Conservation (phyloP, 1,284 basidiomycete species). For the Peniophora sp. region DNA sequence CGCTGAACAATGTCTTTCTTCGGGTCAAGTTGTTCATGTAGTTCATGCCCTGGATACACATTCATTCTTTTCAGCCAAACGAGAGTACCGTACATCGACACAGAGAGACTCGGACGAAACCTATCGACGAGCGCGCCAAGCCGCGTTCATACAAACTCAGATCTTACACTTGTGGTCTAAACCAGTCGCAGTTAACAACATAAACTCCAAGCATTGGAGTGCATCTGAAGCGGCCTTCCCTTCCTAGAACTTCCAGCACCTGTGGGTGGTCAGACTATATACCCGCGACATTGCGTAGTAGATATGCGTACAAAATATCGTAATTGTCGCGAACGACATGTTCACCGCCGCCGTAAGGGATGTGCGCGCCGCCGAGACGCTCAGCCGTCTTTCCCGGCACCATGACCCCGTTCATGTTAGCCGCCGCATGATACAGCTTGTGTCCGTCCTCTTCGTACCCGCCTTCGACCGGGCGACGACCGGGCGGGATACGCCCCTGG, state of each 20-base stretch:
- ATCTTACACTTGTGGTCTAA: no score
- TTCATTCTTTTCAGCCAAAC: no score
- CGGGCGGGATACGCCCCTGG: conserved; percentile 47
- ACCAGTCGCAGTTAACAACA: no score
- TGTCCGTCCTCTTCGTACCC: conserved; percentile 32
- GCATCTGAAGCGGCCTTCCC: no score
- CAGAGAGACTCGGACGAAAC: no score
- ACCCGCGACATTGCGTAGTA: background rate
- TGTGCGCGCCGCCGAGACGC: conserved; percentile 48
- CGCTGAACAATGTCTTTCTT: no score
- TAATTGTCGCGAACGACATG: conserved; percentile 39
- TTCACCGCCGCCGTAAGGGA: conserved; percentile 34
- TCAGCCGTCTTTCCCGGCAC: conserved; percentile 69
- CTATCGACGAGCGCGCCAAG: no score
- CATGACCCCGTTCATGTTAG: conserved; percentile 33
- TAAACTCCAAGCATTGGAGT: no score
- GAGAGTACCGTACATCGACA: no score
- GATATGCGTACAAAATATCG: conserved; percentile 44
- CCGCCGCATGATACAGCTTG: conserved; percentile 30
- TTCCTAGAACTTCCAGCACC: conserved; percentile 20
- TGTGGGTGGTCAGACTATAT: conserved; percentile 3
- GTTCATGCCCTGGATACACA: no score
- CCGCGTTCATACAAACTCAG: no score
- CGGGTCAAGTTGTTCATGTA: no score
- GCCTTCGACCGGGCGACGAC: conserved; percentile 31